These are phyloP conservation scores for Ampelomyces quisqualis DNA, from an alignment of 2,329 filamentous ascomycete species.

Conservation along the genomic window DNA sequence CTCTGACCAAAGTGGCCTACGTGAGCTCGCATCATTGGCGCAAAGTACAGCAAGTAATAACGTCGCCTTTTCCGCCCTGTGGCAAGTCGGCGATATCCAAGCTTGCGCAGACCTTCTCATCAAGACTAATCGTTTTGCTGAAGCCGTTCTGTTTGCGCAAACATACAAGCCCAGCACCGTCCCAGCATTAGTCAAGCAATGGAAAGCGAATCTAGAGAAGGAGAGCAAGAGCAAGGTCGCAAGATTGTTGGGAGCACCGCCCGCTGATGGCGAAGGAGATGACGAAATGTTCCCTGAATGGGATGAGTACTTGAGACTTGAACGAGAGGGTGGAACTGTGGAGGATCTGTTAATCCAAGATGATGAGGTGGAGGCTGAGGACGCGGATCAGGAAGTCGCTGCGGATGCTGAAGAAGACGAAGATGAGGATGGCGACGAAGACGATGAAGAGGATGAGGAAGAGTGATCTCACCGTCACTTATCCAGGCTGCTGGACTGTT, in stretches of 20 bases:
- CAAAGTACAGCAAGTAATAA: slow-evolving; percentile 80
- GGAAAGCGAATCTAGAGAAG: slow-evolving; percentile 84
- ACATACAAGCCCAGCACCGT: slow-evolving; percentile 88
- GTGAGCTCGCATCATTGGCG: slow-evolving; percentile 71
- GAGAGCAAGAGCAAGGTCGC: slow-evolving; percentile 81
- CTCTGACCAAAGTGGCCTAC: slow-evolving; percentile 72
- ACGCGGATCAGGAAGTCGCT: slow-evolving; percentile 37
- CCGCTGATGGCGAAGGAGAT: slow-evolving; percentile 59
- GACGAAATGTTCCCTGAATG: slow-evolving; percentile 94
- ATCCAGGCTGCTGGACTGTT: too few species aligned
- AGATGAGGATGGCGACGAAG: slow-evolving; percentile 28
- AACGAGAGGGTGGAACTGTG: slow-evolving; percentile 65
- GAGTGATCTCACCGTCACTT: too few species aligned
- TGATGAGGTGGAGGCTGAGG: slow-evolving; percentile 35
- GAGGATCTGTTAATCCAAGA: slow-evolving; percentile 39
- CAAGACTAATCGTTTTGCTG: slow-evolving; percentile 75
- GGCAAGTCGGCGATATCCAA: slow-evolving; percentile 81
- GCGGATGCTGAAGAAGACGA: slow-evolving; percentile 34
- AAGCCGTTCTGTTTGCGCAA: slow-evolving; percentile 89
- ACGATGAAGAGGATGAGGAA: slow-evolving; percentile 24
- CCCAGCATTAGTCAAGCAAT: slow-evolving; percentile 66
- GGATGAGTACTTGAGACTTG: slow-evolving; percentile 83
- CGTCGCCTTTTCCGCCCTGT: slow-evolving; percentile 85
- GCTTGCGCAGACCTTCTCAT: slow-evolving; percentile 77
- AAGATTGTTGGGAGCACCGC: slow-evolving; percentile 79